Percentiles rank a stretch among this genome's conserved stretches.
phyloP scores from a whole-genome alignment of 257 asterid species.

The Petrea volubilis region DNA sequence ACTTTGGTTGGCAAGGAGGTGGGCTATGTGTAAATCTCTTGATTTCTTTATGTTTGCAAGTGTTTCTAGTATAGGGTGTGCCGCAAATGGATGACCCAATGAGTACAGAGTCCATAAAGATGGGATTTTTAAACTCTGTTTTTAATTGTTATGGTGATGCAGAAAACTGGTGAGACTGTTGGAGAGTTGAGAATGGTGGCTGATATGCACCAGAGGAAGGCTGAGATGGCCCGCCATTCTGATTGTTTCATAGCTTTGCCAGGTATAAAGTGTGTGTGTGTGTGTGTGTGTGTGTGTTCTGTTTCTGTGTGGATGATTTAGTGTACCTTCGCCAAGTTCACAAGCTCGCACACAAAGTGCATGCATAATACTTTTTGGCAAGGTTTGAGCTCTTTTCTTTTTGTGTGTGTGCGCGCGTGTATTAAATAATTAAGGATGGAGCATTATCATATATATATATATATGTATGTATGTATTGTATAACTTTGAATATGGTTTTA shows the following conservation, averaged over 20 bases:
- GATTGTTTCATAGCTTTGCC: constrained; percentile 85
- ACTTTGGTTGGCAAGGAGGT: constrained; percentile 57
- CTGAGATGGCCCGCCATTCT: constrained; percentile 71
- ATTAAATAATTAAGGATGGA: too few relatives aligned
- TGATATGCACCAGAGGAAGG: constrained; percentile 80
- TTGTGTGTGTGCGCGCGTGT: too few relatives aligned
- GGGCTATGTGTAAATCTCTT: background rate
- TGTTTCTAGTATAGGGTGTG: background rate
- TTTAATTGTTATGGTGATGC: background rate
- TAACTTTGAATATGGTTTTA: too few relatives aligned
- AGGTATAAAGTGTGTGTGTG: too few relatives aligned
- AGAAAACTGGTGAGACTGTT: constrained; percentile 68
- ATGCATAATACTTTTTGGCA: background rate
- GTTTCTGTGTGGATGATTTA: too few relatives aligned
- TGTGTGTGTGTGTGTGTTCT: too few relatives aligned
- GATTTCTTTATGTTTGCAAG: background rate
- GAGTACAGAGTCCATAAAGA: constrained; percentile 4
- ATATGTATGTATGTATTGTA: too few relatives aligned
- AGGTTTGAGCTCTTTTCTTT: background rate
- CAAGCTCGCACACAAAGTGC: background rate
- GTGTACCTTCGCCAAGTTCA: constrained; percentile 65
- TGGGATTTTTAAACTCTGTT: constrained; percentile 23
- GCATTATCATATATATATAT: too few relatives aligned
- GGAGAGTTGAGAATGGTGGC: constrained; percentile 64
- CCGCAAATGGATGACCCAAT: too few relatives aligned